Base-by-base conservation (phyloP, 202 grass and related monocot species). In the Panicum hallii region DNA sequence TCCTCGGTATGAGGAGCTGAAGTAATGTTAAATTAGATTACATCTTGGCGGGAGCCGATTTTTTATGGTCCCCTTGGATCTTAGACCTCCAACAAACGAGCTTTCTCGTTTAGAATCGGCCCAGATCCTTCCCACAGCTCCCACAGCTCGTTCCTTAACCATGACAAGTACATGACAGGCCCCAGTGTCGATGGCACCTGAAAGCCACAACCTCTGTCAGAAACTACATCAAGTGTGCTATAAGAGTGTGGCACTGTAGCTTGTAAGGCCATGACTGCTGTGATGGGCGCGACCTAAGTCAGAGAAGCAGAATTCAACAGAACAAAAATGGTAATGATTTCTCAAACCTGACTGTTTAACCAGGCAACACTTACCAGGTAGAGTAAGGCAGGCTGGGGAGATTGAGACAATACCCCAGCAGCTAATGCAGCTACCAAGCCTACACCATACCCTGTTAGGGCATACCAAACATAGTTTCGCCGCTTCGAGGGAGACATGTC, bases 311-410 rank as follows among this genome's bases (percentile, higher is more conserved):
- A 56, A 47, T 44, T 50, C 42, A 41, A 15, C 34, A 67, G 34
- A 43, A 61, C 8, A 68, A 87, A 66, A 66, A 71, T 7, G 13
- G 45, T 17, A 47, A 20, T 23, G 32, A 40, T 58, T 61, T 62
- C 43, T 60, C 19, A 74, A 74, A 74, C 73, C 36, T 82, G 23
- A 69, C 23, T 60, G 34, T 44, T 40, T 42, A 79, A 86, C 23
- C 40, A 65, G n/a, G n/a, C 19, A 54, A 82, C 71, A 71, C 75
- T 67, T 90, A 99, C 97, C 93, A 99, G 86, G 80, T 99, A 99
- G 63, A 99, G 97, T 82, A 99, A 87, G 72, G 97, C 97, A 82
- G 97, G 97, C 76, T 94, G 97, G 78, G 97, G 91, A 83, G 91
- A 97, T 68, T 99, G 93, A 69, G 90, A 97, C 81, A 99, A 73